phyloP scores from a whole-genome alignment of 2,329 filamentous ascomycete genomes.

The Hirsutella minnesotensis region DNA sequence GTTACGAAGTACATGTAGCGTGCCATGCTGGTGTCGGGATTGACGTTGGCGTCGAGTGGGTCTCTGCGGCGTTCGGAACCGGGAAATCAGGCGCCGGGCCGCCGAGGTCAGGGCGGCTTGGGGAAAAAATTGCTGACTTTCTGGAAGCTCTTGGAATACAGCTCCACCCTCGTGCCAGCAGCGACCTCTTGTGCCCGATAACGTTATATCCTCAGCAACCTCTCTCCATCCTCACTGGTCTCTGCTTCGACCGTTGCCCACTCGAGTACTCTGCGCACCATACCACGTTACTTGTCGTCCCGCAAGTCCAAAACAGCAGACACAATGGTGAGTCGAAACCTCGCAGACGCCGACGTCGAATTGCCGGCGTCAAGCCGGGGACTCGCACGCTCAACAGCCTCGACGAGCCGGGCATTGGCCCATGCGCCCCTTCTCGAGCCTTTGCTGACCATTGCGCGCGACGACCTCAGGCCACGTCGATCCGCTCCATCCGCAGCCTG shows the following conservation, averaged over 20 bases:
- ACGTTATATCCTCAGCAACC: not conserved
- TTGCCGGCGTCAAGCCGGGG: too few species aligned
- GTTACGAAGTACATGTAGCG: too few species aligned
- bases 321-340: constrained; percentile 17
- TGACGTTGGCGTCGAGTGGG: too few species aligned
- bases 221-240: not conserved
- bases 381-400: too few species aligned
- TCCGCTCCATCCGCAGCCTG: constrained; percentile 93
- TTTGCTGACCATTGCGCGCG: too few species aligned
- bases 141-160: constrained; percentile 29
- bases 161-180: constrained; percentile 12
- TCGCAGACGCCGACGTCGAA: not conserved
- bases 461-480: constrained; percentile 53
- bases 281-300: too few species aligned
- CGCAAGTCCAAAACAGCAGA: too few species aligned
- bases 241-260: not conserved
- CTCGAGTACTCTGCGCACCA: too few species aligned
- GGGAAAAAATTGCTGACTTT: constrained; percentile 26
- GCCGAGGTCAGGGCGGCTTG: constrained; percentile 2
- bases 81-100: constrained; percentile 20
- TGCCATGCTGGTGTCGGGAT: too few species aligned
- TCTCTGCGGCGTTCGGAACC: constrained; percentile 14
- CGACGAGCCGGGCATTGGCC: too few species aligned
- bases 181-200: not conserved
- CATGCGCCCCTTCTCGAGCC: too few species aligned